Evolutionary conservation across 257 asterid genomes (phyloP).

Genomic region (Ophiorrhiza pumila): DNA sequence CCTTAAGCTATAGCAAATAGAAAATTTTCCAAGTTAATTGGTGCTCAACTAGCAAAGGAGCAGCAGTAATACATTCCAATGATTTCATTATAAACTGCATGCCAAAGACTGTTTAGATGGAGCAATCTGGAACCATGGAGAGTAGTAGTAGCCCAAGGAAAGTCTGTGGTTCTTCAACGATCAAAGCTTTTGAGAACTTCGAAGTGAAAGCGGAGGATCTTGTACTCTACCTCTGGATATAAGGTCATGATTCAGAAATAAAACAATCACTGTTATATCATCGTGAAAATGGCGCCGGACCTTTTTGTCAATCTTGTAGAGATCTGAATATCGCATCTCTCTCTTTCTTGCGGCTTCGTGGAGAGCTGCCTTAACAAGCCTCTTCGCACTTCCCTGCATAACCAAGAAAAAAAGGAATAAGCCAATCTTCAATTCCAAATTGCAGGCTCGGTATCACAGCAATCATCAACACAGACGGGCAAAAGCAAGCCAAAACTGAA

Average conservation of each 20-base stretch:
- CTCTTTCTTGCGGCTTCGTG: constrained; percentile 42
- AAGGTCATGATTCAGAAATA: constrained; percentile 34
- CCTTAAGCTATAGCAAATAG: not conserved
- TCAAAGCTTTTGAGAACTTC: constrained; percentile 33
- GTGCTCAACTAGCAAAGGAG: no score
- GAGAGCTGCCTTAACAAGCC: constrained; percentile 41
- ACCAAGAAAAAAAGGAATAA: constrained; percentile 13
- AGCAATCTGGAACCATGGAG: not conserved
- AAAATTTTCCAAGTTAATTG: not conserved
- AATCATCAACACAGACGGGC: no score
- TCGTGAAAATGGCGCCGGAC: constrained; percentile 41
- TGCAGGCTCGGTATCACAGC: no score
- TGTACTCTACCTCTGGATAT: constrained; percentile 29
- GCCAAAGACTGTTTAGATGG: constrained; percentile 5
- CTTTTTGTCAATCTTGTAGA: constrained; percentile 30
- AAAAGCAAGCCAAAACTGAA: not conserved
- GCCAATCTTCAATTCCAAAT: not conserved
- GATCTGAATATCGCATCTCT: constrained; percentile 39
- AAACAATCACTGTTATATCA: constrained; percentile 37
- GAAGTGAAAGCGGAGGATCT: constrained; percentile 28
- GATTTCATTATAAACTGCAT: not conserved
- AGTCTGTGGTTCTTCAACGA: constrained; percentile 4
- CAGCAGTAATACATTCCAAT: not conserved
- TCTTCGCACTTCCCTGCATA: constrained; percentile 36
- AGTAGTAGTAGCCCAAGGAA: constrained; percentile 3